Base-by-base conservation (phyloP, 495 filamentous ascomycete species). In the Pseudevernia furfuracea region DNA sequence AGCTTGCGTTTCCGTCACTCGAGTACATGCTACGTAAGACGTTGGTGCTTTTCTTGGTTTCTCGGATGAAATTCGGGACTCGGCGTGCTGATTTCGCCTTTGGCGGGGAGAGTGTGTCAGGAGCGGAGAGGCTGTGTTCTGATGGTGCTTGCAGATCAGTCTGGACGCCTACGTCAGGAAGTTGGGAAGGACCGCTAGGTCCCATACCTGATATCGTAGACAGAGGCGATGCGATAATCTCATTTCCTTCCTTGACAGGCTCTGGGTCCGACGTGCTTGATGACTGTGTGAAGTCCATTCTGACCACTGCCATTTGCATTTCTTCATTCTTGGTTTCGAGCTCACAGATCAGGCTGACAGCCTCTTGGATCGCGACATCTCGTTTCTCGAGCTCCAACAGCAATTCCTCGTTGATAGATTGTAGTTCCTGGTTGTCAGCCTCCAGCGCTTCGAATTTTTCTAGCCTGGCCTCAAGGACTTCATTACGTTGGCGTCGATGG, bases 331-430 rank as follows among this genome's bases (percentile, higher is more conserved):
- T 85, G 0, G 83, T 80, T 73, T 97, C 90, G 37, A 93, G 74
- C 49, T 81, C 78, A 57, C 87, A 85, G 59, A 97, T 96, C 70
- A 94, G 79, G 15, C 84, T 81, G 11, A 93, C 88, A 4, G 92
- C 92, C 71, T 96, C 91, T 56, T 87, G 84, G 3, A 96, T 77
- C 1, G 89, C 91, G 55, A 85, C 82, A 72, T 95, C 88, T 37
- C 88, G 80, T 69, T 87, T 87, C 58, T 90, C 85, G 61, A 96
- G 76, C 68, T 93, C 88, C 7, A 72, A 70, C 8, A 89, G 74
- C 61, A 92, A 73, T 55, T 86, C 78, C n/a, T 87, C 84, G 64
- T 95, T 92, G 48, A 92, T 68, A 8, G 79, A 74, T 32, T 84
- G 79, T n/a, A 92, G 78, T 34, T 85, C 84, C 44, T 85, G 80